These are phyloP conservation scores for Phytophthora tentaculata DNA, from an alignment of 352 stramenopile species.

Conservation along the genomic window DNA sequence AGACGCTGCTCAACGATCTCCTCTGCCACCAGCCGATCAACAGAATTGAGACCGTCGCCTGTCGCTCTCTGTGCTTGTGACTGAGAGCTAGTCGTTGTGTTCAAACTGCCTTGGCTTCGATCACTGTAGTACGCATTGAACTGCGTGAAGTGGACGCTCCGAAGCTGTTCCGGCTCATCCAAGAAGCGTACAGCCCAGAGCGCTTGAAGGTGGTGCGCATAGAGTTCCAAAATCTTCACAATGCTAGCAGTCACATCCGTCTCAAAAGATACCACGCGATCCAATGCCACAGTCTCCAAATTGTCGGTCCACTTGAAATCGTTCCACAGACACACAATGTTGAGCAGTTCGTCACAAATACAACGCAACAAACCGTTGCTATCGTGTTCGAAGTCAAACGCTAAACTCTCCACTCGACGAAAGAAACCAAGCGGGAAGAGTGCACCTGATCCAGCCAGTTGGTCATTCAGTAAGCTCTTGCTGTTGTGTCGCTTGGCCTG, in stretches of 20 bases:
- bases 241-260: slow-evolving; percentile 62
- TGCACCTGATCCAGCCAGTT: slow-evolving; percentile 2
- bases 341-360: slow-evolving; percentile 80
- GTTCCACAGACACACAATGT: slow-evolving; percentile 80
- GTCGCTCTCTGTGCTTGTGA: slow-evolving; percentile 1
- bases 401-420: slow-evolving; percentile 39
- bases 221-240: slow-evolving; percentile 64
- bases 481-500: slow-evolving; percentile 29
- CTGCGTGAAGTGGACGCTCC: slow-evolving; percentile 66
- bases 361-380: slow-evolving; percentile 57
- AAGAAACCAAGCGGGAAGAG: slow-evolving; percentile 58
- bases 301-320: slow-evolving; percentile 80
- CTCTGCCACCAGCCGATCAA: slow-evolving; percentile 25
- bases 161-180: slow-evolving; percentile 52
- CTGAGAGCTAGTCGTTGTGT: slow-evolving; percentile 13
- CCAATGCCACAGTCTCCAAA: slow-evolving; percentile 48
- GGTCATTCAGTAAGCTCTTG: slow-evolving; percentile 18
- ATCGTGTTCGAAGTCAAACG: slow-evolving; percentile 77
- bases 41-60: neutral
- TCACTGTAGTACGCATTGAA: slow-evolving; percentile 80
- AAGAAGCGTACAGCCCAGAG: slow-evolving; percentile 58
- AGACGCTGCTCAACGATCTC: slow-evolving; percentile 39
- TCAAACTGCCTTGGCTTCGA: slow-evolving; percentile 40
- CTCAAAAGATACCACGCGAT: slow-evolving; percentile 70
- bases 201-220: slow-evolving; percentile 62